These are phyloP conservation scores for Termitomyces sp. DNA, from an alignment of 768 basidiomycete species.

Conservation along the genomic window DNA sequence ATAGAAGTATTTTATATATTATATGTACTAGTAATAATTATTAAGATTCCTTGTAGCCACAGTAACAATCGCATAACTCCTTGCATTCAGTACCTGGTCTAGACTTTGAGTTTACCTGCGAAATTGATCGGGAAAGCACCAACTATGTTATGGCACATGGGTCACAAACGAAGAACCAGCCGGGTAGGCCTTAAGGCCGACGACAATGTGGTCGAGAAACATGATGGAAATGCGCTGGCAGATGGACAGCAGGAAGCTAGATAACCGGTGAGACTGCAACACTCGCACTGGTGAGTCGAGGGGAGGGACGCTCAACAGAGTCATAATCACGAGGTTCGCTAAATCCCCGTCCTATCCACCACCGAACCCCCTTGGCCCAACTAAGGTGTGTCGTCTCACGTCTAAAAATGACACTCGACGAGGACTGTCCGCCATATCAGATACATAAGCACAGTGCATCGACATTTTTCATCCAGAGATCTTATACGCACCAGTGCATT, in stretches of 20 bases:
- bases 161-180: background rate
- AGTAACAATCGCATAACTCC: background rate
- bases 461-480: background rate
- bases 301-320: background rate
- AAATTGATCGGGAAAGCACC: background rate
- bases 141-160: background rate
- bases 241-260: background rate
- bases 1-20: constrained; percentile 14
- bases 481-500: background rate
- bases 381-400: background rate
- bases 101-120: background rate
- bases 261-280: background rate
- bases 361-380: background rate
- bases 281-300: no score
- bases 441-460: background rate
- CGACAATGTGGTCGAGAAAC: background rate
- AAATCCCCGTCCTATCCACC: background rate
- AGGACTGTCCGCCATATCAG: background rate
- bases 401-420: background rate
- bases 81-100: background rate
- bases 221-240: background rate
- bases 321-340: background rate
- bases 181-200: background rate
- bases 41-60: constrained; percentile 11
- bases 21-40: constrained; percentile 13